Conservation (phyloP, 371 early-diverging fungal genomes). For the Rhizomucor miehei region DNA sequence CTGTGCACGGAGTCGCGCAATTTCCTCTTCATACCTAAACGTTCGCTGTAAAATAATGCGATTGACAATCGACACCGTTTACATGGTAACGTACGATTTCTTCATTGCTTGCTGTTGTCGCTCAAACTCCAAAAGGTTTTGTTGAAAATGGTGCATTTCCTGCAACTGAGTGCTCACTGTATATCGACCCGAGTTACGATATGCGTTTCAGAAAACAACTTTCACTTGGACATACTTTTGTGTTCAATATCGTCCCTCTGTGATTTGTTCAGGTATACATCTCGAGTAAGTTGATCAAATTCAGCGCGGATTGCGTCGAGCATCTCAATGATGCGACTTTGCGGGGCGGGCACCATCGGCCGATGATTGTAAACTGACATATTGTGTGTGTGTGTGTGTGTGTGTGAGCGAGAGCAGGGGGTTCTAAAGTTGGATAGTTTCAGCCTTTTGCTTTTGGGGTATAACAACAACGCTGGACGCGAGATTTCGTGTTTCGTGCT, state of each 20-base stretch:
- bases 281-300: constrained; percentile 80
- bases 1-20: constrained; percentile 44
- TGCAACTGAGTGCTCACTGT: constrained; percentile 71
- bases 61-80: neutral
- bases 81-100: constrained; percentile 53
- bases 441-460: no score
- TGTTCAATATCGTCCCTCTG: constrained; percentile 91
- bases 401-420: no score
- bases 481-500: no score
- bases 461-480: no score
- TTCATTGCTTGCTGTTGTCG: constrained; percentile 75
- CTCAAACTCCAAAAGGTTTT: constrained; percentile 78
- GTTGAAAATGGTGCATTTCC: constrained; percentile 82
- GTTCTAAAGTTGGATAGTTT: no score
- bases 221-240: constrained; percentile 60
- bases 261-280: constrained; percentile 68
- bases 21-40: constrained; percentile 49
- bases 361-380: constrained; percentile 83
- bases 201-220: neutral
- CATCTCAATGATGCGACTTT: constrained; percentile 76
- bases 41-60: neutral
- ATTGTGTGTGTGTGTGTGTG: no score
- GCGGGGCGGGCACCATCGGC: constrained; percentile 76
- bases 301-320: constrained; percentile 83
- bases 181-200: neutral